These are phyloP conservation scores for Exophiala spinifera DNA, from an alignment of 2,329 filamentous ascomycete genomes.

Conservation along the genomic window DNA sequence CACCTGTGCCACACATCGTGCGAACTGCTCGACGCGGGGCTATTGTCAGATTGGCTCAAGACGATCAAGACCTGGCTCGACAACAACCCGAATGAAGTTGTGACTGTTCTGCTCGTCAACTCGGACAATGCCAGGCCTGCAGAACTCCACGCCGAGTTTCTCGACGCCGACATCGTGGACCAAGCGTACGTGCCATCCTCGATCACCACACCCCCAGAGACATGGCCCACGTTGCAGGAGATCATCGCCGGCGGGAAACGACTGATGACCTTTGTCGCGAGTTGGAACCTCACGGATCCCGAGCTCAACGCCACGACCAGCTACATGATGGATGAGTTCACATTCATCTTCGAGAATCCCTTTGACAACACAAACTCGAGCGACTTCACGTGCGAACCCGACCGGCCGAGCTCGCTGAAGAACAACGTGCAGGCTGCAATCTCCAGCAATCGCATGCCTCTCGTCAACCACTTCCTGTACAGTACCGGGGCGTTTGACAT, in stretches of 20 bases:
- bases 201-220: constrained; percentile 40
- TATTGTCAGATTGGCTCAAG: constrained; percentile 61
- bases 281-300: constrained; percentile 25
- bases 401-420: constrained; percentile 58
- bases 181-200: constrained; percentile 59
- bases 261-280: constrained; percentile 67
- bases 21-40: constrained; percentile 65
- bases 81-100: constrained; percentile 67
- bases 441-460: constrained; percentile 59
- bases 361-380: constrained; percentile 61
- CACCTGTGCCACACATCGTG: constrained; percentile 70
- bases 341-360: constrained; percentile 65
- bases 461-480: constrained; percentile 76
- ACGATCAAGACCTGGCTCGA: constrained; percentile 68
- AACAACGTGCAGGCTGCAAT: constrained; percentile 52
- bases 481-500: constrained; percentile 51
- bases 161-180: constrained; percentile 57
- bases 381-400: constrained; percentile 69
- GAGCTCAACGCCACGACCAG: constrained; percentile 35
- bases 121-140: constrained; percentile 57
- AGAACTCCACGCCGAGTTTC: constrained; percentile 55
- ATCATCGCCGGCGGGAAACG: constrained; percentile 65
- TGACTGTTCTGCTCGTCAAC: constrained; percentile 72
- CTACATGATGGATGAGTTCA: constrained; percentile 45
- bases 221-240: constrained; percentile 69